Base-by-base conservation (phyloP, 768 basidiomycete genomes). In the Rhodocollybia butyracea region DNA sequence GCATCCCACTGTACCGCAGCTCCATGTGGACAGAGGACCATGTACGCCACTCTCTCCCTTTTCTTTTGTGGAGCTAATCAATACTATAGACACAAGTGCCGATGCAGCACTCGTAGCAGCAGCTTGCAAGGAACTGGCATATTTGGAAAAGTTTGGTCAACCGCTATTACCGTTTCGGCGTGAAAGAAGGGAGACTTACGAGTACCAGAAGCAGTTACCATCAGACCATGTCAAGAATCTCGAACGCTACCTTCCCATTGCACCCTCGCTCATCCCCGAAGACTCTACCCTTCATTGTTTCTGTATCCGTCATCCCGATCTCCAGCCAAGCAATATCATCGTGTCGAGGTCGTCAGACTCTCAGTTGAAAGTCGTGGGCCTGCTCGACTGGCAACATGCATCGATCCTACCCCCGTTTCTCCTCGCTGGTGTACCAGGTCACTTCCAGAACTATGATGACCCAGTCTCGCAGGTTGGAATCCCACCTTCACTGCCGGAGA, bases 381-480 rank as follows among this genome's bases (percentile, higher is more conserved):
- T 80, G 67, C 13, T 80, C 53, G 79, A 81, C 74, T 81, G 78
- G 80, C 80, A 82, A 71, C 79, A 82, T 67, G 57, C 81, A 59
- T 68, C 79, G 3, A 77, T 83, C 70, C 72, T 82, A 29, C 80
- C 81, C 64, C 24, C 59, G 59, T 82, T 77, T 68, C 80, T 83
- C 70, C 73, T 71, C 56, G 70, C 76, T 32, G 70, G 74, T 59
- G 66, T 77, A 64, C 80, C 79, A 40, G 17, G 67, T 52, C 64
- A 62, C 24, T 47, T 82, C 1, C 77, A 79, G 70, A 82, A 82
- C 70, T 64, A 79, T 61, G 70, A 68, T 62, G 80, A 81, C 57
- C 34, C 57, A 15, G 60, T 64, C 60, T 79, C 72, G 61, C 68
- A 74, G 56, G 51, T 55, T 57, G 64, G 79, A 63, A 66, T 57